Evolutionary conservation across 2,329 filamentous ascomycete genomes (phyloP).

Genomic region (Nigrospora sphaerica): DNA sequence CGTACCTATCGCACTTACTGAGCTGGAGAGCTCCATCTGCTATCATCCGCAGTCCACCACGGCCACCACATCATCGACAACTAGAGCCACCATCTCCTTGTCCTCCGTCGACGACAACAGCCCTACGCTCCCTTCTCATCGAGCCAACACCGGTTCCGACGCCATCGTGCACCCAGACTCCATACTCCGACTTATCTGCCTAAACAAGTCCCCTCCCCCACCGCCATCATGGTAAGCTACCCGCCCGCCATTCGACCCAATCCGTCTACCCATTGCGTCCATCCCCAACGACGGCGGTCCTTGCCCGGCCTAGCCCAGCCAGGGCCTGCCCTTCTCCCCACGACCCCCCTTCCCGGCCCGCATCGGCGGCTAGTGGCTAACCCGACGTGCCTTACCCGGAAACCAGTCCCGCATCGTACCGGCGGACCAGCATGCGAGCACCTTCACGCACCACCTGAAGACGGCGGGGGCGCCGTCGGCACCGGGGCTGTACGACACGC

Average conservation of each 20-base stretch:
- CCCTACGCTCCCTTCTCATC: background rate
- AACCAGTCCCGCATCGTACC: conserved; percentile 88
- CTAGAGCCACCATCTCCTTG: background rate
- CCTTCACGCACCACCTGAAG: conserved; percentile 55
- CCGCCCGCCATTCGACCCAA: background rate
- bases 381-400: conserved; percentile 9
- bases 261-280: too few species aligned
- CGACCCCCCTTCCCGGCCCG: background rate
- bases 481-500: conserved; percentile 86
- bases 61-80: background rate
- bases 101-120: background rate
- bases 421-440: conserved; percentile 55
- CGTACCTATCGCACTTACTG: too few species aligned
- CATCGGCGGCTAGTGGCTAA: background rate
- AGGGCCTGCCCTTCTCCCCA: conserved; percentile 10
- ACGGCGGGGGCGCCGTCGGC: conserved; percentile 77
- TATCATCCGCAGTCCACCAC: too few species aligned
- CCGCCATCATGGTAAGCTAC: conserved; percentile 42
- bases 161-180: too few species aligned
- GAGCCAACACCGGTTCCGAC: too few species aligned
- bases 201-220: conserved; percentile 1
- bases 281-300: too few species aligned
- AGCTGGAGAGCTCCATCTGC: too few species aligned
- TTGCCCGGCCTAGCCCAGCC: background rate
- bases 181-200: too few species aligned